phyloP scores from a whole-genome alignment of 2,329 filamentous ascomycete species.

The Magnaporthiopsis poae region DNA sequence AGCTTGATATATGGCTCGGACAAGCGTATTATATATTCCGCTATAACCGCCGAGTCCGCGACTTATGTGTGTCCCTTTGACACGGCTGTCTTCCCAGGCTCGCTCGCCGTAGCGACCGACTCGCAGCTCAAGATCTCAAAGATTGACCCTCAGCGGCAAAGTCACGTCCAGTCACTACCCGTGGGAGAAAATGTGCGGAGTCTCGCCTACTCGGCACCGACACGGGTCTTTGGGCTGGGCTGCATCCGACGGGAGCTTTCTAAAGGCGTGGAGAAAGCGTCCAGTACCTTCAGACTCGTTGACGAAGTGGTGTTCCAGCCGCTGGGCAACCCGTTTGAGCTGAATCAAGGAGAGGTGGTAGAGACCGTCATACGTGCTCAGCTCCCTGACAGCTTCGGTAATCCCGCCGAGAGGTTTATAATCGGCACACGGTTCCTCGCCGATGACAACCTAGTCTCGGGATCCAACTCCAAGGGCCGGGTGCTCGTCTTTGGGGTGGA shows the following conservation, averaged over 20 bases:
- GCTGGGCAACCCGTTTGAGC: slow-evolving; percentile 56
- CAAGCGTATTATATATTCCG: slow-evolving; percentile 81
- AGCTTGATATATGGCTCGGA: slow-evolving; percentile 87
- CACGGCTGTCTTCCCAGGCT: slow-evolving; percentile 66
- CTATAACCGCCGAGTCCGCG: slow-evolving; percentile 80
- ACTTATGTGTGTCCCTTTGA: slow-evolving; percentile 76
- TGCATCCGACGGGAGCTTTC: slow-evolving; percentile 68
- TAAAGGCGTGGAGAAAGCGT: slow-evolving; percentile 62
- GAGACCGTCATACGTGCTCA: slow-evolving; percentile 75
- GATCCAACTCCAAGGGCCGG: slow-evolving; percentile 45
- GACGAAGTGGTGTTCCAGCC: slow-evolving; percentile 82
- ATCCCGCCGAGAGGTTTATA: slow-evolving; percentile 67
- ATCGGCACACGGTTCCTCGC: slow-evolving; percentile 74
- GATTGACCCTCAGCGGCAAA: slow-evolving; percentile 76
- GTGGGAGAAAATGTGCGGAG: slow-evolving; percentile 76
- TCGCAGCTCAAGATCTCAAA: slow-evolving; percentile 67
- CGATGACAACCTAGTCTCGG: slow-evolving; percentile 33
- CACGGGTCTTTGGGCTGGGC: slow-evolving; percentile 77
- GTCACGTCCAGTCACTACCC: slow-evolving; percentile 72
- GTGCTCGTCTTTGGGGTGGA: slow-evolving; percentile 80
- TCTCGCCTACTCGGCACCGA: slow-evolving; percentile 70
- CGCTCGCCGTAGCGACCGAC: slow-evolving; percentile 71
- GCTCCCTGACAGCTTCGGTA: slow-evolving; percentile 49
- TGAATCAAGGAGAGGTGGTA: slow-evolving; percentile 61
- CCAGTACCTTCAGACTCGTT: slow-evolving; percentile 75